Conservation (phyloP, 2,329 filamentous ascomycete genomes). For the Setomelanomma holmii region DNA sequence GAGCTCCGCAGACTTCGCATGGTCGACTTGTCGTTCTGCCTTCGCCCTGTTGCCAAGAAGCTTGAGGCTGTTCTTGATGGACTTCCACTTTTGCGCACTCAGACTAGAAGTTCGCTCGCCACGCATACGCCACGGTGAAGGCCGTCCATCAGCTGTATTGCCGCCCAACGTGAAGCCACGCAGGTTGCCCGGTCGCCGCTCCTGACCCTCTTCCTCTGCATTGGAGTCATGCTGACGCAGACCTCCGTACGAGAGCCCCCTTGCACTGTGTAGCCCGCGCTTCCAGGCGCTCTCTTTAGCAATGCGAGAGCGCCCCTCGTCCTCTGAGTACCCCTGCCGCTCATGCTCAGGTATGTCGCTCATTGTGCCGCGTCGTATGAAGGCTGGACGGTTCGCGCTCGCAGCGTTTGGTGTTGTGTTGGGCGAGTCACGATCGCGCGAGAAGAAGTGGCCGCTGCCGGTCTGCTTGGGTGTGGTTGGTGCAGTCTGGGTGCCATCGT, state of each 20-base stretch:
- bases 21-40: constrained; percentile 84
- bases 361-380: constrained; percentile 61
- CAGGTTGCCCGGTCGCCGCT: constrained; percentile 53
- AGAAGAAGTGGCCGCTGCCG: constrained; percentile 56
- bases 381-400: constrained; percentile 51
- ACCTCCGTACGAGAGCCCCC: constrained; percentile 56
- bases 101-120: constrained; percentile 56
- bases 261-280: constrained; percentile 55
- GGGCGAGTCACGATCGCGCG: constrained; percentile 53
- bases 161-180: constrained; percentile 57
- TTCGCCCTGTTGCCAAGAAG: constrained; percentile 78
- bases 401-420: constrained; percentile 36
- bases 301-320: constrained; percentile 58
- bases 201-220: constrained; percentile 35
- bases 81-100: constrained; percentile 83
- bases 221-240: constrained; percentile 44
- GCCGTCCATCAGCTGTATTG: constrained; percentile 47
- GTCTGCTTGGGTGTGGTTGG: constrained; percentile 70
- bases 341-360: constrained; percentile 56
- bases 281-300: constrained; percentile 55
- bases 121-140: constrained; percentile 53
- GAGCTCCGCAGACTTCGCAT: constrained; percentile 92
- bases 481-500: constrained; percentile 64
- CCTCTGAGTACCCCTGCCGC: constrained; percentile 58
- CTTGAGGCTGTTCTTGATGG: constrained; percentile 89